phyloP scores from a whole-genome alignment of 495 filamentous ascomycete species.

The Penicillium desertorum region DNA sequence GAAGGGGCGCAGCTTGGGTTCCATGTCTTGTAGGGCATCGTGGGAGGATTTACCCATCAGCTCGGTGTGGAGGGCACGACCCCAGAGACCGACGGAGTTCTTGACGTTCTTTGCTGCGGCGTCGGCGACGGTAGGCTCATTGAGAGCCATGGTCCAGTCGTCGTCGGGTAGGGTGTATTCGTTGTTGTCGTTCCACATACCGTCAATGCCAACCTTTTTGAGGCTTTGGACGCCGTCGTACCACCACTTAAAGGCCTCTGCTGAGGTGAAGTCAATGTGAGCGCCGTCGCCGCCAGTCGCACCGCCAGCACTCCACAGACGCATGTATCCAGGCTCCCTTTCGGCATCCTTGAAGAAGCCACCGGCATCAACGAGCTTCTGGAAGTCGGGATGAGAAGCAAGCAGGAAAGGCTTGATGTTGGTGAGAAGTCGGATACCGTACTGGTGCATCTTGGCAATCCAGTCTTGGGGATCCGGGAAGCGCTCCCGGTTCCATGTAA shows the following conservation, averaged over 20 bases:
- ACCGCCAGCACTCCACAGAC: slow-evolving; percentile 67
- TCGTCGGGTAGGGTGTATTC: slow-evolving; percentile 68
- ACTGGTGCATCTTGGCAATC: slow-evolving; percentile 57
- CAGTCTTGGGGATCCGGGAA: slow-evolving; percentile 65
- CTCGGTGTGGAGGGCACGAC: slow-evolving; percentile 62
- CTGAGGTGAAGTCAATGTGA: slow-evolving; percentile 68
- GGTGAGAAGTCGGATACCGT: slow-evolving; percentile 63
- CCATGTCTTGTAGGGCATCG: slow-evolving; percentile 56
- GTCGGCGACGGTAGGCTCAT: slow-evolving; percentile 37
- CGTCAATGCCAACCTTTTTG: slow-evolving; percentile 61
- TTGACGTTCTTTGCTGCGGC: slow-evolving; percentile 31
- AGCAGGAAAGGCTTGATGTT: slow-evolving; percentile 73
- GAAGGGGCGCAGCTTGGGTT: slow-evolving; percentile 58
- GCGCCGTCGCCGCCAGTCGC: slow-evolving; percentile 66
- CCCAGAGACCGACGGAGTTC: slow-evolving; percentile 59
- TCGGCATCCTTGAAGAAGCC: slow-evolving; percentile 62
- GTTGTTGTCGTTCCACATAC: slow-evolving; percentile 77
- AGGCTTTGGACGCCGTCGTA: slow-evolving; percentile 61
- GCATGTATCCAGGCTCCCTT: slow-evolving; percentile 52
- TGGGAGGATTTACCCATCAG: slow-evolving; percentile 65
- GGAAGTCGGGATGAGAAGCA: slow-evolving; percentile 61
- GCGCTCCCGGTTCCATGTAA: slow-evolving; percentile 66
- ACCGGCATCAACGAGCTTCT: slow-evolving; percentile 49
- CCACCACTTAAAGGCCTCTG: slow-evolving; percentile 66
- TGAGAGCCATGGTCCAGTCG: slow-evolving; percentile 58